Conservation (phyloP, 306 rosid species). For the Begonia loranthoides region DNA sequence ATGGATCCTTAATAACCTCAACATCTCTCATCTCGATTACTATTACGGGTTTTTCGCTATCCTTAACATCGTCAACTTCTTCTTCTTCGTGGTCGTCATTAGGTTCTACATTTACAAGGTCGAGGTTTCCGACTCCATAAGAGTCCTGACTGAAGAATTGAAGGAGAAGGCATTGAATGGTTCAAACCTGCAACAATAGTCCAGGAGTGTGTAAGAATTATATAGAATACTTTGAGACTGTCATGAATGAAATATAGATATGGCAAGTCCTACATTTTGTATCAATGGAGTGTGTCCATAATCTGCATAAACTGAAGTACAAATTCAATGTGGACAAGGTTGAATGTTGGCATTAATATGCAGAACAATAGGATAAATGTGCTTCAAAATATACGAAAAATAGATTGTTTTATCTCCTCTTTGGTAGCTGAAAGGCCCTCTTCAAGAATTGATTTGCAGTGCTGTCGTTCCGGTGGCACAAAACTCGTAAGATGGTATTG, state of each 20-base stretch:
- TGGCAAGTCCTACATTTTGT: no score
- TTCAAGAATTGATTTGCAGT: conserved; percentile 67
- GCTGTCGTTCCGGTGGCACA: conserved; percentile 72
- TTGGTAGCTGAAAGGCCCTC: conserved; percentile 69
- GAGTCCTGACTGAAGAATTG: conserved; percentile 48
- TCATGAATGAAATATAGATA: no score
- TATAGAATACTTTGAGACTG: no score
- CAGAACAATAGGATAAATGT: conserved; percentile 39
- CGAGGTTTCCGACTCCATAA: conserved; percentile 71
- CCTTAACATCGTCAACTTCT: conserved; percentile 18
- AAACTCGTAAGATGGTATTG: conserved; percentile 72
- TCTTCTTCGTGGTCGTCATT: conserved; percentile 21
- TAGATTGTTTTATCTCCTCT: conserved; percentile 37
- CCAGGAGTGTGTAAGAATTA: not conserved
- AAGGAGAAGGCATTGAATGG: conserved; percentile 19
- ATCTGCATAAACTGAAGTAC: conserved; percentile 23
- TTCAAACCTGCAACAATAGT: not conserved
- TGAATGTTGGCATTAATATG: conserved; percentile 74
- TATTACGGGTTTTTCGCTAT: conserved; percentile 61
- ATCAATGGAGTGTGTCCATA: no score
- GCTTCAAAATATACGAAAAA: not conserved
- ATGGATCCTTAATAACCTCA: conserved; percentile 75
- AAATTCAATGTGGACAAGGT: conserved; percentile 51
- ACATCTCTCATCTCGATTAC: conserved; percentile 72
- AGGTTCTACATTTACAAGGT: conserved; percentile 52